Conservation (phyloP, 306 rosid species). For the Canavalia ensiformis region DNA sequence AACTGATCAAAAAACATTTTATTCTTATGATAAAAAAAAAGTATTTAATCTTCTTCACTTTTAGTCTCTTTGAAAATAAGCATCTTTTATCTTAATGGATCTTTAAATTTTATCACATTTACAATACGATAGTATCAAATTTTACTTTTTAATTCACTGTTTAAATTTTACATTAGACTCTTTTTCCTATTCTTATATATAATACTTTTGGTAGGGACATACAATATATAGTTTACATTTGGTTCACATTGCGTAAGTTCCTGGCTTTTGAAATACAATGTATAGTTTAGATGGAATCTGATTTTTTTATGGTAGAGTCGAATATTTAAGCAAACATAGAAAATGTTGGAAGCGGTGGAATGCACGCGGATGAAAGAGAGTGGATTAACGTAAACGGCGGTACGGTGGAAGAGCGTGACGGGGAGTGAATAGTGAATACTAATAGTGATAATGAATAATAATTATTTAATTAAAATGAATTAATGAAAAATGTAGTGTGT, state of each 20-base stretch:
- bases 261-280: not conserved
- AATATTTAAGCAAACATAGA: not conserved
- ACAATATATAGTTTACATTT: not conserved
- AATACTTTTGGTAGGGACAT: not conserved
- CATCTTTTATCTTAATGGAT: too few species aligned
- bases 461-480: constrained; percentile 11
- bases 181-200: too few species aligned
- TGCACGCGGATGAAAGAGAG: constrained; percentile 36
- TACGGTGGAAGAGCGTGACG: constrained; percentile 59
- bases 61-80: too few species aligned
- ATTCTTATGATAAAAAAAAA: too few species aligned
- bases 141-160: too few species aligned
- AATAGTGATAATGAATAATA: too few species aligned
- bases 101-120: too few species aligned
- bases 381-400: constrained; percentile 33
- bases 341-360: not conserved
- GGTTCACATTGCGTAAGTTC: not conserved
- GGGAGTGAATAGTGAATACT: not conserved
- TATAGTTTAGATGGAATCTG: not conserved
- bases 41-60: too few species aligned
- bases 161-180: too few species aligned
- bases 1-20: too few species aligned
- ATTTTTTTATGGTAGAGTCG: not conserved
- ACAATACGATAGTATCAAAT: too few species aligned
- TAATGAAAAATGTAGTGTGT: not conserved